Evolutionary conservation across 1,284 basidiomycete species (phyloP), one percentile per base, ranked within the genome.

Genomic region (Cryptococcus depauperatus): DNA sequence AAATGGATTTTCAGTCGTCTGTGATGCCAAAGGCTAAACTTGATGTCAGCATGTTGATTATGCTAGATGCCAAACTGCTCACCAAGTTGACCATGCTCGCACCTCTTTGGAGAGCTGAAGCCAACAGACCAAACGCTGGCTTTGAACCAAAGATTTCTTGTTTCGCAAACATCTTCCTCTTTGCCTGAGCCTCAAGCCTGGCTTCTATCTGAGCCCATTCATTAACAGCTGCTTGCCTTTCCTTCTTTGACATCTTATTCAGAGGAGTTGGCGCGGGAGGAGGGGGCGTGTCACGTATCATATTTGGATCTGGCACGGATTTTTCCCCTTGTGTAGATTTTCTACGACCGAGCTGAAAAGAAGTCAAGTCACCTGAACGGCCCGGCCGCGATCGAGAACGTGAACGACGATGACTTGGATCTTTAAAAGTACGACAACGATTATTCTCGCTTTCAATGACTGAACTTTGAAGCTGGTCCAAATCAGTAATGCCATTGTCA

Each of bases 131-230:
- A 29, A 42, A 35, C 4, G 43, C 32, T 0, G 44, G 38, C 21
- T 22, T 37, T 22, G 35, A 10, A 1, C 57, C 57, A 37, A 66
- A 62, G 41, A 69, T 62, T 18, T 61, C 55, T 45, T 62, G 52
- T 42, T 69, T 69, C 5, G 67, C 62, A 50, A 69, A 69, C 67
- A 69, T 69, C 41, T 66, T 59, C 27, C 65, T 47, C 51, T 69
- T 59, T 35, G 58, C 52, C 45, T 64, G 61, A 2, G 64, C 65
- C 5, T 65, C 64, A n/a, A 61, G 48, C 38, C 64, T 54, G 5
- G 55, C 57, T 43, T 68, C 64, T 14, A 59, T 59, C 40, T 56
- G 50, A 3, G 56, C 61, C 37, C 61, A 29, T 35, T 65, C 65
- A 5, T 57, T 61, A 7, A 47, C 53, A 13, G 59, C 61, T 9